phyloP scores from a whole-genome alignment of 1,139 yeast species.

The Lodderomyces orthopsilosis region DNA sequence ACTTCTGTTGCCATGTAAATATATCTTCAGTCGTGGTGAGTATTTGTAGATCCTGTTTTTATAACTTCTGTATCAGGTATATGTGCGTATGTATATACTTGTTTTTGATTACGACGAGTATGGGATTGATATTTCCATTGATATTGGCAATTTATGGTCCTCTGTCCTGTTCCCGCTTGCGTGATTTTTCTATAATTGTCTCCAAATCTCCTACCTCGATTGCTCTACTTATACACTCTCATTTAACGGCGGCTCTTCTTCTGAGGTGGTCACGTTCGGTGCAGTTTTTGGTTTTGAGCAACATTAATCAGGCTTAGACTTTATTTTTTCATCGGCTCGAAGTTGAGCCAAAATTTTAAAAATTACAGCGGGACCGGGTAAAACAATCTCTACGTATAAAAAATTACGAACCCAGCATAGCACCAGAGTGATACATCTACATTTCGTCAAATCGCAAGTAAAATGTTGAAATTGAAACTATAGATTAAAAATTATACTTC shows the following conservation, averaged over 20 bases:
- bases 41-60: not conserved
- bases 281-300: not conserved
- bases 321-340: not conserved
- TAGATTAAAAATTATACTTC: not conserved
- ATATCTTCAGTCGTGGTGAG: not conserved
- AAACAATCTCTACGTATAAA: too few species aligned
- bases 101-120: not conserved
- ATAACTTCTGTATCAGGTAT: too few species aligned
- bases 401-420: not conserved
- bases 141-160: not conserved
- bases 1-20: conserved; percentile 8
- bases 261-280: not conserved
- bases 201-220: not conserved
- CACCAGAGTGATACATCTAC: too few species aligned
- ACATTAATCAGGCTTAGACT: not conserved
- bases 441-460: too few species aligned
- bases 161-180: not conserved
- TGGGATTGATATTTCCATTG: not conserved
- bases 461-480: not conserved
- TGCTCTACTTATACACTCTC: not conserved
- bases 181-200: not conserved
- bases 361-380: too few species aligned
- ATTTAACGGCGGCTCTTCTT: not conserved
- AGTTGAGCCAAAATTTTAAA: not conserved
- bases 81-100: not conserved